Conservation (phyloP, 148 eudicot genomes). For the Gaultheria prostrata region DNA sequence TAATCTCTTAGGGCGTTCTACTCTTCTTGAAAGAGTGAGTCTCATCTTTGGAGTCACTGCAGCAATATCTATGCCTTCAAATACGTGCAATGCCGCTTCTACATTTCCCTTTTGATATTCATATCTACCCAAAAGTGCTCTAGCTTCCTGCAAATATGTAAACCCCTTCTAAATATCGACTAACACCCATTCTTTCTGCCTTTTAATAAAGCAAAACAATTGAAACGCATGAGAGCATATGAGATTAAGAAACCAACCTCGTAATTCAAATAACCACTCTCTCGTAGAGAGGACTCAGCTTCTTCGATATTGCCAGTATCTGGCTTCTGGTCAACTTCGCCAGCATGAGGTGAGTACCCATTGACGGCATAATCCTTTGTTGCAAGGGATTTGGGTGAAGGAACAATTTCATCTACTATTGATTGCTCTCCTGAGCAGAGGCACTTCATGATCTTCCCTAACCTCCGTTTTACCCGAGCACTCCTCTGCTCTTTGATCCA, state of each 20-base stretch:
- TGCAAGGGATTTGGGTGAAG: constrained; percentile 48
- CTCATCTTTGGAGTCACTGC: constrained; percentile 66
- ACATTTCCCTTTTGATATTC: constrained; percentile 92
- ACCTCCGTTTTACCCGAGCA: constrained; percentile 16
- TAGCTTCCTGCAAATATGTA: constrained; percentile 68
- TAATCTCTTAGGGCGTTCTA: constrained; percentile 42
- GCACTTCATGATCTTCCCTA: constrained; percentile 62
- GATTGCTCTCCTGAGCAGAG: constrained; percentile 61
- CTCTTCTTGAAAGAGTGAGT: constrained; percentile 48
- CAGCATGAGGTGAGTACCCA: constrained; percentile 34
- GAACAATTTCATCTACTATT: constrained; percentile 39
- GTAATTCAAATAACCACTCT: constrained; percentile 71
- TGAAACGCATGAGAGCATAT: not conserved
- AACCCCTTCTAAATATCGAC: not conserved
- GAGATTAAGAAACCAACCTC: constrained; percentile 51
- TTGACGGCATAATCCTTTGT: constrained; percentile 39
- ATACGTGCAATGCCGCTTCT: constrained; percentile 89
- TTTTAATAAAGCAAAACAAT: not conserved
- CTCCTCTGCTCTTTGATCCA: constrained; percentile 25
- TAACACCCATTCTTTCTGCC: not conserved
- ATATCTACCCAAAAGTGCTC: constrained; percentile 87
- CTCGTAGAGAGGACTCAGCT: constrained; percentile 90
- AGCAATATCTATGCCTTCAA: constrained; percentile 84
- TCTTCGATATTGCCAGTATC: constrained; percentile 81
- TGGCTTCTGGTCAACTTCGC: constrained; percentile 39